Conservation (phyloP, 768 basidiomycete genomes). For the Boletus eberwhitei region DNA sequence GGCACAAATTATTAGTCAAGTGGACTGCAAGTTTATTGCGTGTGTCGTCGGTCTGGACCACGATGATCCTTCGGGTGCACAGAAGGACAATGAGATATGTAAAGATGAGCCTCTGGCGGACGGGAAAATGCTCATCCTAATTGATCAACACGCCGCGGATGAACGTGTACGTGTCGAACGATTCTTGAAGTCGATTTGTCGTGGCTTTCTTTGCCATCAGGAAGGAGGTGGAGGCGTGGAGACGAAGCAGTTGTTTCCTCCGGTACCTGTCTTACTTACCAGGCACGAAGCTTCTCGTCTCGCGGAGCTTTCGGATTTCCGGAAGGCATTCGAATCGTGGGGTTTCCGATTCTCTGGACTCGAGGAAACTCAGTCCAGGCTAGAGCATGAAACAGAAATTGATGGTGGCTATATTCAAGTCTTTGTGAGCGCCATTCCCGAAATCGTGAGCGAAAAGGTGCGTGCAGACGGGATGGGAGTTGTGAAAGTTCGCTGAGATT, state of each 20-base stretch:
- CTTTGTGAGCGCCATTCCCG: slow-evolving; percentile 59
- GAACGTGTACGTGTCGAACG: slow-evolving; percentile 90
- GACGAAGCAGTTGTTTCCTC: slow-evolving; percentile 46
- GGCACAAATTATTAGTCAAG: slow-evolving; percentile 72
- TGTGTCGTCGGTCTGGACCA: slow-evolving; percentile 48
- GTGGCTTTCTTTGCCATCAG: slow-evolving; percentile 52
- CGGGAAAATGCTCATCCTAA: slow-evolving; percentile 54
- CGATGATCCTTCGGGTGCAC: slow-evolving; percentile 11
- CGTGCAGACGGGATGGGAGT: slow-evolving; percentile 9
- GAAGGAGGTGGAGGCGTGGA: slow-evolving; percentile 36
- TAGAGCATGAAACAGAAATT: slow-evolving; percentile 15
- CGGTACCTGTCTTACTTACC: slow-evolving; percentile 63
- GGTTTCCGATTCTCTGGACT: slow-evolving; percentile 56
- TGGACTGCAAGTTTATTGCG: slow-evolving; percentile 89
- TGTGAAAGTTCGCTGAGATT: slow-evolving; percentile 9
- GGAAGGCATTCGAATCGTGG: slow-evolving; percentile 59
- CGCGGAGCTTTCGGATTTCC: slow-evolving; percentile 37
- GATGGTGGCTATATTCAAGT: slow-evolving; percentile 58
- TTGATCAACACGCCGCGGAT: slow-evolving; percentile 99
- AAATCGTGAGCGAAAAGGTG: slow-evolving; percentile 68
- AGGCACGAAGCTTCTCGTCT: slow-evolving; percentile 56
- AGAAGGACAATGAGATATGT: slow-evolving; percentile 11
- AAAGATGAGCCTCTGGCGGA: slow-evolving; percentile 17
- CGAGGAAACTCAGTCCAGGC: slow-evolving; percentile 20
- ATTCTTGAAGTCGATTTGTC: slow-evolving; percentile 72